Base-by-base conservation (phyloP, 1,284 basidiomycete genomes). In the Xerocomus amazonicus region DNA sequence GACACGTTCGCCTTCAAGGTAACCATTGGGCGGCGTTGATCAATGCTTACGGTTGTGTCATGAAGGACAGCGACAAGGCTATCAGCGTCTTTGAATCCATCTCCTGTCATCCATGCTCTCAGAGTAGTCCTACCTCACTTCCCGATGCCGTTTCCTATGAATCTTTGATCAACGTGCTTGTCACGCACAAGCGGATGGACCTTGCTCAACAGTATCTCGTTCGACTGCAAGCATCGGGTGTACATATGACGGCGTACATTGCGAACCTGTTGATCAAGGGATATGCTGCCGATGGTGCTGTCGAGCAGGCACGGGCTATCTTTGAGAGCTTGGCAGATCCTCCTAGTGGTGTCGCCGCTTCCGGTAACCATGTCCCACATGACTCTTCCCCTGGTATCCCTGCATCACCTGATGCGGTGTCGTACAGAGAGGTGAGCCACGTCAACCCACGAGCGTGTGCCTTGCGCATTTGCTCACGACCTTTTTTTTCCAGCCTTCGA, bases 221-320 rank as follows among this genome's bases (percentile, higher is more conserved):
- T 23, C 80, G 81, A 51, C 84, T 99, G 75, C 69, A 70, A 35
- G 61, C 70, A 0, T 75, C 78, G 3, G 82, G 84, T 29, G 80
- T 95, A 8, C 87, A 89, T 59, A 87, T 93, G 79, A 99, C 96
- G 0, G 96, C 97, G 1, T 99, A 99, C 69, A 90, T 98, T 55
- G 90, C 89, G 39, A 99, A 99, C 70, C 76, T 91, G 54, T 72
- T 97, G 59, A 98, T 99, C 73, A 87, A 87, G 65, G 92, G 90
- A 2, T 90, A 94, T 63, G 85, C 94, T 0, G 76, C 82, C 27
- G 78, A 78, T 7, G 86, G 87, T 6, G 75, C 87, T 41, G 75
- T 97, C 47, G 81, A 81, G 27, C 72, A 78, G 39, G 84, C 94
- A 0, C 76, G 94, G 32, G 70, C 69, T 28, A 72, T 97, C 42